Percentiles rank a stretch among this genome's conserved stretches.
phyloP scores from a whole-genome alignment of 768 basidiomycete genomes.

The Mycena haematopus region DNA sequence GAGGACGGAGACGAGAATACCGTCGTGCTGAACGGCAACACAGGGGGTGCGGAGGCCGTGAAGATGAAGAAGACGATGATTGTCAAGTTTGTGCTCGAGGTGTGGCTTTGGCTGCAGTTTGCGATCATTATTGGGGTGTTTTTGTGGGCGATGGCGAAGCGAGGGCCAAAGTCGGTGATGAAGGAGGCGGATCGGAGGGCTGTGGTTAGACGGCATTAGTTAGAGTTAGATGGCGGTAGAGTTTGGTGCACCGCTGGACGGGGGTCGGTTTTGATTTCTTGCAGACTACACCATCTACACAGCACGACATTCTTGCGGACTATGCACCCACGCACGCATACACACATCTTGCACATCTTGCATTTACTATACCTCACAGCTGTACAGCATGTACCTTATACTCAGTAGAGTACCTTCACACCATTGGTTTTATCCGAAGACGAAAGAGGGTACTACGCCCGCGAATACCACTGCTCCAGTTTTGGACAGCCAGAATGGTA shows the following conservation, averaged over 20 bases:
- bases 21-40: conserved; percentile 1
- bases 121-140: conserved; percentile 76
- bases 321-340: not conserved
- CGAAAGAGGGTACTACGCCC: too few relatives aligned
- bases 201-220: conserved; percentile 28
- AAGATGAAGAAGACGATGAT: conserved; percentile 34
- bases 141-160: conserved; percentile 79
- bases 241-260: too few relatives aligned
- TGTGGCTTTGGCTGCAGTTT: conserved; percentile 90
- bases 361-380: conserved; percentile 6
- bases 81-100: conserved; percentile 63
- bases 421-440: too few relatives aligned
- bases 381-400: conserved; percentile 1
- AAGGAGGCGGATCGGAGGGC: conserved; percentile 47
- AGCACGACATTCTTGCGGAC: too few relatives aligned
- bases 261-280: not conserved
- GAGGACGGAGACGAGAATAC: not conserved
- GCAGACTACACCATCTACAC: not conserved
- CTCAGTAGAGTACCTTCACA: not conserved
- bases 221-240: too few relatives aligned
- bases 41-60: not conserved
- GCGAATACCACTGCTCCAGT: too few relatives aligned
- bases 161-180: conserved; percentile 75
- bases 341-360: not conserved
- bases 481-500: too few relatives aligned